Evolutionary conservation across 1,284 basidiomycete species (phyloP), one percentile per base, ranked within the genome.

Genomic region (Phylloporus sp.): DNA sequence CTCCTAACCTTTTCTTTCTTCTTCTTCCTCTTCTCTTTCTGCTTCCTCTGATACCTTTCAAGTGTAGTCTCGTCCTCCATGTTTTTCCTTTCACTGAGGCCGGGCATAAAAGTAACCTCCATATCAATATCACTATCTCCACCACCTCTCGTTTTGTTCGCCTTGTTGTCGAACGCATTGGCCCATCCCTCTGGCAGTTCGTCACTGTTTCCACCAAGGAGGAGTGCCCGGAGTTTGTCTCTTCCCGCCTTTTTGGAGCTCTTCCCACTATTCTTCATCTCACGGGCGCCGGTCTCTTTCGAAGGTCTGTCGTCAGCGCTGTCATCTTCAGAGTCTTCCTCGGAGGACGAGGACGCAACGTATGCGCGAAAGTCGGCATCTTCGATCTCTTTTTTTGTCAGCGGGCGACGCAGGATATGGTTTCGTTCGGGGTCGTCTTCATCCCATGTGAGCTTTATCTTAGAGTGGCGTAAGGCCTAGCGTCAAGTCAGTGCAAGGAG

Each of bases 381-480:
- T 57, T 96, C 94, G 40, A 98, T 91, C 74, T 97, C 94, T 72
- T 92, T 89, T 60, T 87, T 86, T 0, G 92, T 88, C 58, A 98
- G 81, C 18, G 84, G 80, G 49, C 94, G 87, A 57, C 96, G 88
- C 15, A 94, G 95, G 53, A 98, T 72, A 63, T 90, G 89, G 64
- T 83, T 85, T 24, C 98, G 91, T 74, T 97, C 93, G 4, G 94
- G 91, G 72, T 99, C 97, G 77, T 99, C 98, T 67, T 96, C 94
- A 73, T 99, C 98, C 98, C 98, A 99, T 13, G 97, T 98, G 31
- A 99, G 84, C 73, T 94, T 97, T 69, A 99, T 97, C 80, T 95
- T 96, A 18, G 98, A 99, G 76, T 99, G 96, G 12, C 98, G 91
- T n/a, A 99, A 86, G 11, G 96, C 96, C 94, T 97, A 68, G n/a